Base-by-base conservation (phyloP, 2,329 filamentous ascomycete genomes). In the Nothophoma quercina region DNA sequence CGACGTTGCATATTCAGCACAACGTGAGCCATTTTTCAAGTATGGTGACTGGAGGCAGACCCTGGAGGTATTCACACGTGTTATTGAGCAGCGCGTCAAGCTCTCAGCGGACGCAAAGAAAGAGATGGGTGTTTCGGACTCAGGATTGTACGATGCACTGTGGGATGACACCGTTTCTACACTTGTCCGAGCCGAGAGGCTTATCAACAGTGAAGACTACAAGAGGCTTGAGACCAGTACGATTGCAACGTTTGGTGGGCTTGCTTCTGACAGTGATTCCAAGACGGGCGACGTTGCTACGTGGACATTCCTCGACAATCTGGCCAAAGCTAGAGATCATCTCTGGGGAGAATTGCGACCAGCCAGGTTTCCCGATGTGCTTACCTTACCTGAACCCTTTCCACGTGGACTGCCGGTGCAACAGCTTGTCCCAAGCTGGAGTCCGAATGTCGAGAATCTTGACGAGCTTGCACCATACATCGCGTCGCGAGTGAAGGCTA, bases 371-470 rank as follows among this genome's bases (percentile, higher is more conserved):
- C 64, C 72, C 10, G 60, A 59, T n/a, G 58, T 58, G 6, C 50
- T 62, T 2, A 45, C 59, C 1, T 56, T 77, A 1, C 68, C 67
- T 0, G 49, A 57, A 6, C 57, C 63, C 5, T 73, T 70, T 19
- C 70, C 72, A 2, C 64, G 61, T 22, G 74, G 74, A 3, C 58
- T 76, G 22, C 63, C 73, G 1, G 48, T 75, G 12, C 70, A 76
- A 29, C 51, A 60, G 39, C 57, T 76, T n/a, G 62, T 56, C 3
- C 28, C 55, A 3, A 56, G 58, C 3, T 67, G 60, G 38, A 10
- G 40, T 7, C 35, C 65, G 2, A 35, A 43, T 10, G 34, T 30
- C 2, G 18, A 33, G 12, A n/a, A 53, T 32, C 33, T 64, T 1
- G 52, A 64, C 4, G 30, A 18, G 2, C 15, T 53, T 15, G 55